A percentile compares a stretch with the other conserved stretches of the same genome.
Evolutionary conservation across 2,329 filamentous ascomycete genomes (phyloP).

Genomic region (Karstenula rhodostoma): DNA sequence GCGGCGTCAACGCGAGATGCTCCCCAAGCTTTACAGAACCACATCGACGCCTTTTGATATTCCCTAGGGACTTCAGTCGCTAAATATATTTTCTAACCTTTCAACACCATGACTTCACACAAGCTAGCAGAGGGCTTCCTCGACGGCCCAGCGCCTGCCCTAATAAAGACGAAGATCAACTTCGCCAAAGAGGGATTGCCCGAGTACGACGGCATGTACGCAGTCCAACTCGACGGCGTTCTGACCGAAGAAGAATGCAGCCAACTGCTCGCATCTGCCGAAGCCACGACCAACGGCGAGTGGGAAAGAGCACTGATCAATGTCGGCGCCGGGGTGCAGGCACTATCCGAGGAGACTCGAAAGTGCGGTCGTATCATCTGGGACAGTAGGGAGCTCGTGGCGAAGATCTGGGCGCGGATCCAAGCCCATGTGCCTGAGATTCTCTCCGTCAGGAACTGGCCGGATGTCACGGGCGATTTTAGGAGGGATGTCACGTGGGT

Average conservation of each 20-base stretch:
- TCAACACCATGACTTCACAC: slow-evolving; percentile 26
- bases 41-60: neutral
- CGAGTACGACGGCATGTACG: slow-evolving; percentile 64
- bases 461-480: slow-evolving; percentile 55
- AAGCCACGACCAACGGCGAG: slow-evolving; percentile 41
- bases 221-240: slow-evolving; percentile 70
- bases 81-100: too few relatives aligned
- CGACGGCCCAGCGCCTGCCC: slow-evolving; percentile 53
- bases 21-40: neutral
- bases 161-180: slow-evolving; percentile 61
- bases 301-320: slow-evolving; percentile 78
- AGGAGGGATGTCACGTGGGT: slow-evolving; percentile 55
- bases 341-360: slow-evolving; percentile 64
- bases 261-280: slow-evolving; percentile 38
- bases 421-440: slow-evolving; percentile 59
- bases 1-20: neutral
- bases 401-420: slow-evolving; percentile 68
- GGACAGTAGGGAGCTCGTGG: slow-evolving; percentile 69
- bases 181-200: slow-evolving; percentile 59
- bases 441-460: slow-evolving; percentile 48
- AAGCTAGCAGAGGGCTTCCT: slow-evolving; percentile 59
- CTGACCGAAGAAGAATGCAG: slow-evolving; percentile 69
- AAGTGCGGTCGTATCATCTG: slow-evolving; percentile 81
- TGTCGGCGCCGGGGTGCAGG: slow-evolving; percentile 68
- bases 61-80: too few relatives aligned